Percentiles rank a stretch among this genome's conserved stretches.
These are phyloP conservation scores for Spergularia marina DNA, from an alignment of 148 eudicot genomes.

Conservation along the genomic window DNA sequence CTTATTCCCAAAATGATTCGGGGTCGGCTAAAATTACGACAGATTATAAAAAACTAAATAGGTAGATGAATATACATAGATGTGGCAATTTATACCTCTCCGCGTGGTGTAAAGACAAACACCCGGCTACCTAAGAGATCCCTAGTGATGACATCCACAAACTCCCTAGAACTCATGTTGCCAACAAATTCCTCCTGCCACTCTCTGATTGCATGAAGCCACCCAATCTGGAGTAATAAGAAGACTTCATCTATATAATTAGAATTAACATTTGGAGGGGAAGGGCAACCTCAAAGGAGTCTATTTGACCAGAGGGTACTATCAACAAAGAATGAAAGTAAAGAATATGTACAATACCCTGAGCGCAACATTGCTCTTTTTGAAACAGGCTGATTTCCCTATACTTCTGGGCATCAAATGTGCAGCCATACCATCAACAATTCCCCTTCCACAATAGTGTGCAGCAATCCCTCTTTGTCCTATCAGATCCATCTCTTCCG, in stretches of 20 bases:
- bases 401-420: slow-evolving; percentile 48
- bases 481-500: slow-evolving; percentile 97
- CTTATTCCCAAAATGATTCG: no score
- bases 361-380: slow-evolving; percentile 69
- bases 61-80: neutral
- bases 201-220: slow-evolving; percentile 97
- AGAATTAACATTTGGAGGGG: neutral
- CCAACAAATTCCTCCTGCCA: slow-evolving; percentile 99
- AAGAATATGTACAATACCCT: slow-evolving; percentile 49
- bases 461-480: slow-evolving; percentile 98
- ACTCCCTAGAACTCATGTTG: slow-evolving; percentile 98
- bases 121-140: slow-evolving; percentile 96
- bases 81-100: slow-evolving; percentile 63
- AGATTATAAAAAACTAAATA: neutral
- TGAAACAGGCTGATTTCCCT: slow-evolving; percentile 66
- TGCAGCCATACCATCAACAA: slow-evolving; percentile 55
- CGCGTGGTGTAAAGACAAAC: slow-evolving; percentile 94
- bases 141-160: slow-evolving; percentile 87
- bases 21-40: neutral
- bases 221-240: slow-evolving; percentile 67
- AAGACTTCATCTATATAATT: slow-evolving; percentile 28
- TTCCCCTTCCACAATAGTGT: slow-evolving; percentile 78
- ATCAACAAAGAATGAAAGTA: neutral
- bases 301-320: neutral
- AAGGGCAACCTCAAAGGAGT: neutral